Evolutionary conservation across 2,329 filamentous ascomycete genomes (phyloP).

Genomic region (Coniochaeta sp.): DNA sequence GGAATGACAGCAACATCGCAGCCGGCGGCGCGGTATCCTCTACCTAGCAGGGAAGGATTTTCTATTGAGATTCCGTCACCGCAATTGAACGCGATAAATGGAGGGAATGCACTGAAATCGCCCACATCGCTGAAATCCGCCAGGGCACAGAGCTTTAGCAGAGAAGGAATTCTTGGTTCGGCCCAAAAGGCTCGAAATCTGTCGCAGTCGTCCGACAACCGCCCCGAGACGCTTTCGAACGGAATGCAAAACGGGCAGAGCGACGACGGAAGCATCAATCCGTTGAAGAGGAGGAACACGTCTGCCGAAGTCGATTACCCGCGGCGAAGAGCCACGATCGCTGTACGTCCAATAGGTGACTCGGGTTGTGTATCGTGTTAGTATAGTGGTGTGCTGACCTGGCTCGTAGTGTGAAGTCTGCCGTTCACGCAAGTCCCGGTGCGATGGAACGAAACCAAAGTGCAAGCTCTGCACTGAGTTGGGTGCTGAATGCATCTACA

Average conservation of each 20-base stretch:
- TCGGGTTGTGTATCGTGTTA: background rate
- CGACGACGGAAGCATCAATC: conserved; percentile 46
- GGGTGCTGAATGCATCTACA: conserved; percentile 75
- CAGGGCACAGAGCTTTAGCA: conserved; percentile 42
- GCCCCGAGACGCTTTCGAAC: conserved; percentile 32
- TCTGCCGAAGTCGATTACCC: conserved; percentile 58
- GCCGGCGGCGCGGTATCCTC: conserved; percentile 33
- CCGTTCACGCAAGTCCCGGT: conserved; percentile 71
- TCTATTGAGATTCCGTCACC: conserved; percentile 39
- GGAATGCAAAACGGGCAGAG: conserved; percentile 35
- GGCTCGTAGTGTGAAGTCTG: conserved; percentile 66
- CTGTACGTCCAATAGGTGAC: conserved; percentile 37
- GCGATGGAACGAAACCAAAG: conserved; percentile 73
- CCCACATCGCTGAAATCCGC: conserved; percentile 39
- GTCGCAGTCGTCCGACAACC: conserved; percentile 46
- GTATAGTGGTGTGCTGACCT: conserved; percentile 5
- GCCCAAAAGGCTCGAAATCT: conserved; percentile 47
- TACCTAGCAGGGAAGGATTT: conserved; percentile 39
- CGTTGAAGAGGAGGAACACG: conserved; percentile 54
- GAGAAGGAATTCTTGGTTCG: conserved; percentile 45
- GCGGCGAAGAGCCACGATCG: conserved; percentile 56
- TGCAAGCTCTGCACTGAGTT: conserved; percentile 79
- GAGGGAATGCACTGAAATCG: conserved; percentile 39
- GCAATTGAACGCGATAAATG: conserved; percentile 34
- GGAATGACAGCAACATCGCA: conserved; percentile 24